phyloP scores from a whole-genome alignment of 495 filamentous ascomycete species.

The Penicillium antarcticum region DNA sequence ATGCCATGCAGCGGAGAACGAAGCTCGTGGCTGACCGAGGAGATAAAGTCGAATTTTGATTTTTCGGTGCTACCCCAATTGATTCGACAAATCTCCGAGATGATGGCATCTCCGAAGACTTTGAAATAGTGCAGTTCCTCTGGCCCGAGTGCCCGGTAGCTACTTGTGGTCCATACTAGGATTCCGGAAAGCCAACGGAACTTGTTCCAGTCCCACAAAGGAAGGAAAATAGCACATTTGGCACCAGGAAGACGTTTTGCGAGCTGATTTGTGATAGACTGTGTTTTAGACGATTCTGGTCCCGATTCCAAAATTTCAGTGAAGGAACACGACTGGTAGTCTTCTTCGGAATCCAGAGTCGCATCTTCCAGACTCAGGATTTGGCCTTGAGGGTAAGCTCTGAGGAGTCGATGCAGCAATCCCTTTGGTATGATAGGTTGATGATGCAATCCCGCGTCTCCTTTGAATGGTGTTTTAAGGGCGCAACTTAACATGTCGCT shows the following conservation, averaged over 20 bases:
- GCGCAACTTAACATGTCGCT: slow-evolving; percentile 15
- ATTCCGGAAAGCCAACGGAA: slow-evolving; percentile 61
- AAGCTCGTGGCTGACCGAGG: slow-evolving; percentile 71
- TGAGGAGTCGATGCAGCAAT: slow-evolving; percentile 24
- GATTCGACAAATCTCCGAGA: slow-evolving; percentile 56
- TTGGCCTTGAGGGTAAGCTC: slow-evolving; percentile 27
- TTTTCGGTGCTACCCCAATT: slow-evolving; percentile 46
- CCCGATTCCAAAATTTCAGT: not conserved
- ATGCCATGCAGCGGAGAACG: slow-evolving; percentile 70
- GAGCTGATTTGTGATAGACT: not conserved
- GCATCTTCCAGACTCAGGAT: slow-evolving; percentile 18
- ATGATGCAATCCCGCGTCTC: not conserved
- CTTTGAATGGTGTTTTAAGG: not conserved
- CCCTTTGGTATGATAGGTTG: slow-evolving; percentile 11
- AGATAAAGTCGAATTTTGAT: slow-evolving; percentile 68
- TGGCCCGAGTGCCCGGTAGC: slow-evolving; percentile 33
- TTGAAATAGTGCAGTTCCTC: slow-evolving; percentile 54
- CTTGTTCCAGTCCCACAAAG: slow-evolving; percentile 59
- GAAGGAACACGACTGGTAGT: not conserved
- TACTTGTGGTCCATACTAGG: slow-evolving; percentile 53
- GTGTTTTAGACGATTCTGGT: slow-evolving; percentile 1
- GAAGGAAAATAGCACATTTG: slow-evolving; percentile 53
- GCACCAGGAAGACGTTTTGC: slow-evolving; percentile 43
- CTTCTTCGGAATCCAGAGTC: not conserved
- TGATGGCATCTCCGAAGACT: slow-evolving; percentile 58